Evolutionary conservation across 306 rosid genomes (phyloP), one percentile per base, ranked within the genome.

Genomic region (Cucurbita moschata): DNA sequence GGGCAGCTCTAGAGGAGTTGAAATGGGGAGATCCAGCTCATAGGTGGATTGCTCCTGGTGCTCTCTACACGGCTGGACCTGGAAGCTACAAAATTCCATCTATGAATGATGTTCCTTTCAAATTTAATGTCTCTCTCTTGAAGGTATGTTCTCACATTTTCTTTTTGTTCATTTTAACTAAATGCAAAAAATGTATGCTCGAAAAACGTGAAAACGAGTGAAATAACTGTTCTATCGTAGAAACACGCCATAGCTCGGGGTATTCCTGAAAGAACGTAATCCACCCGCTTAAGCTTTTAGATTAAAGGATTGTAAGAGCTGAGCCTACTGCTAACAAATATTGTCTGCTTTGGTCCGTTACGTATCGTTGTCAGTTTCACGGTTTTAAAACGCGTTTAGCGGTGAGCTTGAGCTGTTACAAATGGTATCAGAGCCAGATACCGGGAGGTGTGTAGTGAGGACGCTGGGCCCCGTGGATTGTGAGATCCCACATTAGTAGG

Each of bases 1-100:
- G 98, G 98, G 88, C 81, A 44, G 96, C 97, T 58, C 81, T 94
- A 62, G 97, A 94, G 83, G 98, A 94, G 68, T 90, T 94, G 26
- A 94, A 94, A 79, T 89, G 98, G 98, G 98, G 98, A 58, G 98
- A 94, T 84, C 82, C 81, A 75, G 96, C 96, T 44, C 97, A 94
- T 84, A 86, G 82, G 78, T 90, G 98, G 98, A 72, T 94, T 56
- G 80, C 82, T 26, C 81, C 96, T 2, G 97, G 98, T 26, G 68
- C 78, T 72, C 92, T 94, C 56, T 82, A 81, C 80, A 94, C 98
- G 5, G 77, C 83, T 47, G 97, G 97, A 21, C 98, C 97, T 12
- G 96, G 98, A 82, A 83, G 86, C 74, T 90, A 90, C 79, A 94
- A 90, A 84, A 90, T 90, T 81, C 98, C 96, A 66, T 87, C 97